Percentiles rank a stretch among this genome's conserved stretches.
Evolutionary conservation across 306 rosid species (phyloP).

Genomic region (Dryas octopetala): DNA sequence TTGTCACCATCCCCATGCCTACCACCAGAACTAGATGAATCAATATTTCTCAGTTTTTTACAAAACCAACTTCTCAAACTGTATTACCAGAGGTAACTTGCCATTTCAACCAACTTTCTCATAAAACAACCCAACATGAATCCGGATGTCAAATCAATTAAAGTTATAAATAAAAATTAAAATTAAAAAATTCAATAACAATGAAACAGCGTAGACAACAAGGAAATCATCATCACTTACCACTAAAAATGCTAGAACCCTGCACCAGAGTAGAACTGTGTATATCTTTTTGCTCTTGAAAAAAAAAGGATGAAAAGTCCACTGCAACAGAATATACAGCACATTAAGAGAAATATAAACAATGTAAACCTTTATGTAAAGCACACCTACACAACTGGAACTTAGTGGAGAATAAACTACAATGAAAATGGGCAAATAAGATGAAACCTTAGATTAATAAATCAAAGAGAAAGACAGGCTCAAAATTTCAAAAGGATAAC

Average conservation of each 20-base stretch:
- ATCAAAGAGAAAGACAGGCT: neutral
- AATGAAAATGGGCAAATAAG: neutral
- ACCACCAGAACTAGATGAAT: neutral
- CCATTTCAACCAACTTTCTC: neutral
- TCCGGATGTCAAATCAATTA: neutral
- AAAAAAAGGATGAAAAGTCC: constrained; percentile 96
- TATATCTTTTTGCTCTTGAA: constrained; percentile 89
- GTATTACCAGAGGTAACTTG: neutral
- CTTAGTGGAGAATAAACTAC: neutral
- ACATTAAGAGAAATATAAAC: constrained; percentile 13
- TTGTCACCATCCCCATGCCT: neutral
- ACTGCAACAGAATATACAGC: constrained; percentile 61
- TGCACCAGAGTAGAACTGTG: constrained; percentile 95
- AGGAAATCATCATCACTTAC: constrained; percentile 52
- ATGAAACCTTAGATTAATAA: neutral
- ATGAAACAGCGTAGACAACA: constrained; percentile 10
- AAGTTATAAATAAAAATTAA: neutral
- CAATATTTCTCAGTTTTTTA: neutral
- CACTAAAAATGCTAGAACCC: constrained; percentile 89
- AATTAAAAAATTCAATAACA: neutral
- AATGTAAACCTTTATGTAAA: neutral
- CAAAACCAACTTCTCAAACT: constrained; percentile 2
- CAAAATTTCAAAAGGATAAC: neutral
- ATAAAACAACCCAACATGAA: neutral
- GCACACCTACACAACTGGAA: constrained; percentile 2